Evolutionary conservation across 1,139 yeast species (phyloP), one percentile per base, ranked within the genome.

Genomic region (Scheffersomyces segobiensis): DNA sequence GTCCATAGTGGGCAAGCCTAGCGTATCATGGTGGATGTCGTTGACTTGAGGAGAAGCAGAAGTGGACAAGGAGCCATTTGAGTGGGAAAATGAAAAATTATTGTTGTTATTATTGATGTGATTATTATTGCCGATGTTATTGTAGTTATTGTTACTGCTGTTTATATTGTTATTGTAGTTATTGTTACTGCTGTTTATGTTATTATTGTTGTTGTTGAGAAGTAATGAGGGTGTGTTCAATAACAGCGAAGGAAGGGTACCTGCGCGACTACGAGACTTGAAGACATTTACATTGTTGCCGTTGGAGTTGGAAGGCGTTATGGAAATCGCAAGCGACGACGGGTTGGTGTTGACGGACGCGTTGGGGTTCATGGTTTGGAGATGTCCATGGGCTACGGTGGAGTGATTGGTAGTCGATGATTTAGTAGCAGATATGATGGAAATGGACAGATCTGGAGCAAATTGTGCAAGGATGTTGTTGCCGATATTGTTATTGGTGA

Each of bases 241-340:
- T 56, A 81, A 73, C 52, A 81, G 72, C n/a, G 86, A 78, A 3
- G 87, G 86, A 46, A 83, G 67, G 17, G 89, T 85, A 2, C 88
- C 88, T 3, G 89, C 84, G 64, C 89, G 75, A 60, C 82, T 79
- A 63, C 88, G 75, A 18, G 80, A 69, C 63, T 61, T 60, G n/a
- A 20, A 48, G 17, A 32, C 42, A 32, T 32, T 32, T 24, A 26
- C 53, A 42, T 60, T 53, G 48, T 63, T 57, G 24, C 64, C 47
- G 18, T 54, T 54, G 52, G 52, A n/a, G 54, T 58, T 62, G 55
- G 76, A 69, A 17, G 76, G 73, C 14, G 77, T 73, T 52, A 74
- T 65, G 17, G 76, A 68, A 49, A 74, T 72, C 32, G 75, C 58
- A n/a, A 77, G 79, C 21, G 78, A 78, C n/a, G 77, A 71, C 51